Percentiles rank a stretch among this genome's conserved stretches.
phyloP scores from a whole-genome alignment of 768 basidiomycete species.

The Cyclocybe aegerita region DNA sequence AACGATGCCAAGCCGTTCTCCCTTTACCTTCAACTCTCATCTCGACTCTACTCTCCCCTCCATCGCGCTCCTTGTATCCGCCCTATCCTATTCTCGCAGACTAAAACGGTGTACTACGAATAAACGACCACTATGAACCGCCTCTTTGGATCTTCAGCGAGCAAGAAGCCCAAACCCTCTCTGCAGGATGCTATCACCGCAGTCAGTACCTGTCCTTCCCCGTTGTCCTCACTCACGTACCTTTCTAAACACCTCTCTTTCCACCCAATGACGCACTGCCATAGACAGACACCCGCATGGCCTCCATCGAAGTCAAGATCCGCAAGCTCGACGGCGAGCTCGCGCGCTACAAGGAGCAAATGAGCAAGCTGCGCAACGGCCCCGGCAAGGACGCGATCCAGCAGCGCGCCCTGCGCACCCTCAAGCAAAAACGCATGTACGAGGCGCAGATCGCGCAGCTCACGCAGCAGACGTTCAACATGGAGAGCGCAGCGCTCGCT shows the following conservation, averaged over 20 bases:
- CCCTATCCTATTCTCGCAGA: too few species aligned
- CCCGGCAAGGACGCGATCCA: conserved; percentile 96
- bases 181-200: conserved; percentile 93
- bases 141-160: conserved; percentile 73
- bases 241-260: neutral
- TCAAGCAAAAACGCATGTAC: conserved; percentile 97
- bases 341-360: conserved; percentile 89
- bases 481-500: conserved; percentile 92
- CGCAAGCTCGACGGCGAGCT: conserved; percentile 96
- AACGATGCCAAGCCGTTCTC: too few species aligned
- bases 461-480: conserved; percentile 95
- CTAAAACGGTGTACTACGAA: too few species aligned
- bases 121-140: conserved; percentile 62
- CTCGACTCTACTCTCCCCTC: too few species aligned
- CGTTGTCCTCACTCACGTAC: neutral
- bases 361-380: conserved; percentile 89
- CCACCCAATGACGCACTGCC: neutral
- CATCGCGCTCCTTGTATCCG: too few species aligned
- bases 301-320: conserved; percentile 93
- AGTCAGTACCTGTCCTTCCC: conserved; percentile 39
- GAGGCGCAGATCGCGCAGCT: conserved; percentile 90
- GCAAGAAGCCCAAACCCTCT: conserved; percentile 81
- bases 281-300: conserved; percentile 85
- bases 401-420: conserved; percentile 87
- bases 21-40: too few species aligned